Conservation (phyloP, 2,329 filamentous ascomycete genomes). For the Penicillium sclerotiorum region DNA sequence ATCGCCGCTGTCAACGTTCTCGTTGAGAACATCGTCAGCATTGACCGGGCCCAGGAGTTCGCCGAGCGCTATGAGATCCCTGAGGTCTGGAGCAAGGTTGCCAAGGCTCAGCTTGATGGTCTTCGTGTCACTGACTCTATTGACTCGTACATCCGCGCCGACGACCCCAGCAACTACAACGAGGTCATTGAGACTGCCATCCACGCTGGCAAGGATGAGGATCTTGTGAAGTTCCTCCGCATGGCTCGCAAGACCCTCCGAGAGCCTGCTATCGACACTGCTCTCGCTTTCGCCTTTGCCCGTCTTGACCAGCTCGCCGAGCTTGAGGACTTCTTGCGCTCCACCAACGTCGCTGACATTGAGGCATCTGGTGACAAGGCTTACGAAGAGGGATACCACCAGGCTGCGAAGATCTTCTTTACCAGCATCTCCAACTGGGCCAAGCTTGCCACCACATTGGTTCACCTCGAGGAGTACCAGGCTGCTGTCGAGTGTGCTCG, state of each 20-base stretch:
- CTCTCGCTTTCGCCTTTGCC: slow-evolving; percentile 89
- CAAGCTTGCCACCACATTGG: slow-evolving; percentile 94
- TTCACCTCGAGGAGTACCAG: slow-evolving; percentile 97
- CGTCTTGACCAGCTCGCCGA: slow-evolving; percentile 88
- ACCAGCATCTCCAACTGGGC: slow-evolving; percentile 99
- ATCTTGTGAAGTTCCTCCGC: slow-evolving; percentile 91
- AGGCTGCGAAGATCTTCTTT: slow-evolving; percentile 99
- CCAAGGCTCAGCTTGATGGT: slow-evolving; percentile 95
- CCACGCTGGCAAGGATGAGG: slow-evolving; percentile 95
- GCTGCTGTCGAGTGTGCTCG: slow-evolving; percentile 95
- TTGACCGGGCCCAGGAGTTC: slow-evolving; percentile 93
- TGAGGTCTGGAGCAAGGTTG: slow-evolving; percentile 97
- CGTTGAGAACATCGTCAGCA: slow-evolving; percentile 95
- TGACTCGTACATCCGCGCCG: slow-evolving; percentile 94
- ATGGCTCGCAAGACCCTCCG: slow-evolving; percentile 98
- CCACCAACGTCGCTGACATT: slow-evolving; percentile 91
- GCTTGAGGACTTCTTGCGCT: slow-evolving; percentile 92
- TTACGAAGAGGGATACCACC: slow-evolving; percentile 88
- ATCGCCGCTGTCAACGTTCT: slow-evolving; percentile 85
- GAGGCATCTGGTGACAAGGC: slow-evolving; percentile 98
- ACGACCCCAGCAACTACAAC: slow-evolving; percentile 86
- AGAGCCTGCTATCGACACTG: slow-evolving; percentile 91
- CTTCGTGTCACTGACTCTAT: slow-evolving; percentile 90
- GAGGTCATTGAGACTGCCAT: slow-evolving; percentile 97
- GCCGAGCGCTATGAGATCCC: slow-evolving; percentile 92